Evolutionary conservation across 2,329 filamentous ascomycete genomes (phyloP).

Genomic region (Clathrospora elynae): DNA sequence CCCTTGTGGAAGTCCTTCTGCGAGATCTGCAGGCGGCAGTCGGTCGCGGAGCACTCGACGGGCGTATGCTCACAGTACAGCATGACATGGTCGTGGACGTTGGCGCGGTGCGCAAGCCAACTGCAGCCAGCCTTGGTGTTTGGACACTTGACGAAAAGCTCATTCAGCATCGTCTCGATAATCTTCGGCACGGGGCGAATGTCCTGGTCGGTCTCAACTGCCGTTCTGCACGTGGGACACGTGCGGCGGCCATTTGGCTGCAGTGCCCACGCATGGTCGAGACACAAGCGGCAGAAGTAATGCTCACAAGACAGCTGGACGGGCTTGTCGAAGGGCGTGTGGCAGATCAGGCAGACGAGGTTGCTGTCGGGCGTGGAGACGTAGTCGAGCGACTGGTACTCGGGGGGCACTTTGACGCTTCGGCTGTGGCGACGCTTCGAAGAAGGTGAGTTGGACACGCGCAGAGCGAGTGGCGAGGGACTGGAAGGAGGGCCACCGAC

Average conservation of each 20-base stretch:
- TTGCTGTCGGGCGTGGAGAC: conserved; percentile 62
- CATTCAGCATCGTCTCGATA: conserved; percentile 65
- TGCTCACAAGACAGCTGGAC: conserved; percentile 65
- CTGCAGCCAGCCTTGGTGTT: conserved; percentile 60
- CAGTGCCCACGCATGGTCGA: conserved; percentile 50
- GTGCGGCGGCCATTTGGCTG: conserved; percentile 43
- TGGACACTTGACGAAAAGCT: conserved; percentile 64
- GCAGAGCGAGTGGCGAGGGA: conserved; percentile 47
- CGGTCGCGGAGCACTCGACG: conserved; percentile 57
- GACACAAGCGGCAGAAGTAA: conserved; percentile 65
- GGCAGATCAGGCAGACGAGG: conserved; percentile 68
- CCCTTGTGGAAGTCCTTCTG: conserved; percentile 60
- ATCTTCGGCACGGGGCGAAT: conserved; percentile 57
- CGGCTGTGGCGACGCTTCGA: conserved; percentile 44
- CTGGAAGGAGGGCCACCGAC: conserved; percentile 48
- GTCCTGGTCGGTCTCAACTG: conserved; percentile 42
- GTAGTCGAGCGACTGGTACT: conserved; percentile 64
- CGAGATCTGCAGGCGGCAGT: conserved; percentile 59
- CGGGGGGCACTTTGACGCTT: conserved; percentile 50
- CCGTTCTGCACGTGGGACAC: conserved; percentile 64
- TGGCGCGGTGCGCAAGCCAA: conserved; percentile 59
- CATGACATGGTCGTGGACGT: conserved; percentile 64
- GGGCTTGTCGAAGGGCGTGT: conserved; percentile 65
- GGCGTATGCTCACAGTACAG: conserved; percentile 63
- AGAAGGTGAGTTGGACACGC: conserved; percentile 47